A percentile compares a stretch with the other conserved stretches of the same genome.
These are phyloP conservation scores for Pseudonitzschia multiseries DNA, from an alignment of 108 stramenopile genomes.

Conservation along the genomic window DNA sequence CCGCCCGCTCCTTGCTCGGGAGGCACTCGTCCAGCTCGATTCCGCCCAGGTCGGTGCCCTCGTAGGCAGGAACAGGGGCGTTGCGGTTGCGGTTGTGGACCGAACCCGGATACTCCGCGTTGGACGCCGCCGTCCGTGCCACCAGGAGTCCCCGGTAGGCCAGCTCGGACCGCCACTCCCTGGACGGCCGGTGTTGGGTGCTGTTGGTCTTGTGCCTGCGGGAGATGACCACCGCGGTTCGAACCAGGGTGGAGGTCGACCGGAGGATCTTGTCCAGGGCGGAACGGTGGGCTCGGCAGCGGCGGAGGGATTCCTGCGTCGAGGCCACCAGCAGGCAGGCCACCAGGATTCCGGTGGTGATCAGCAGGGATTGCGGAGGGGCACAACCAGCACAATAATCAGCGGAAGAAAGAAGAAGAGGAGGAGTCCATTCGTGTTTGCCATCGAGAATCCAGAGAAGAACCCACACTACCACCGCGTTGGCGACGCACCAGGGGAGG, in stretches of 20 bases:
- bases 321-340: no score
- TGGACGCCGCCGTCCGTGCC: conserved; percentile 38
- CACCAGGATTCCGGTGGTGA: no score
- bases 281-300: no score
- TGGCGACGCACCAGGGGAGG: no score
- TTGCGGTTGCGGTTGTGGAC: background rate
- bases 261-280: no score
- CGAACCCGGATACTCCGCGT: conserved; percentile 35
- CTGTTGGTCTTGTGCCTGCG: conserved; percentile 15
- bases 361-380: no score
- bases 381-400: no score
- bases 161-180: conserved; percentile 50
- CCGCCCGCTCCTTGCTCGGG: background rate
- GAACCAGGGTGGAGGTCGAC: conserved; percentile 11
- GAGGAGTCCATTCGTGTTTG: no score
- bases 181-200: conserved; percentile 16
- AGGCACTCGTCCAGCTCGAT: conserved; percentile 15
- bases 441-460: no score
- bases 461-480: no score
- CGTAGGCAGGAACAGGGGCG: conserved; percentile 42
- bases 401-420: no score
- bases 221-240: conserved; percentile 33
- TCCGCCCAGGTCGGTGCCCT: conserved; percentile 41
- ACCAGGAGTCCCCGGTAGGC: conserved; percentile 38
- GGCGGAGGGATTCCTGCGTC: no score